phyloP scores from a whole-genome alignment of 768 basidiomycete species.

The Tephrocybe sp. region DNA sequence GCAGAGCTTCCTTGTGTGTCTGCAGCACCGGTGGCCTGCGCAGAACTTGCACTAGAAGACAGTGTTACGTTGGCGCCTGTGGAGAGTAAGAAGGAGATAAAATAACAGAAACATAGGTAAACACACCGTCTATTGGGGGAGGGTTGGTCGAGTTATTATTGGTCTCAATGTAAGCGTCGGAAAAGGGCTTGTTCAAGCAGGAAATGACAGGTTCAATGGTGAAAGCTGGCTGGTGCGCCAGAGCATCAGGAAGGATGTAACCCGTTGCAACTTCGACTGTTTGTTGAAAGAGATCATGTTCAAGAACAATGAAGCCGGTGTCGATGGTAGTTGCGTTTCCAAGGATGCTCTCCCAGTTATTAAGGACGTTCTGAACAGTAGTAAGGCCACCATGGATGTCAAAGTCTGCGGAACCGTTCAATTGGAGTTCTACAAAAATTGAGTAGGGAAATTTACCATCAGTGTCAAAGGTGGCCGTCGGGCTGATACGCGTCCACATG shows the following conservation, averaged over 20 bases:
- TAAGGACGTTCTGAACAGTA: slow-evolving; percentile 57
- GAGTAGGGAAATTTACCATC: slow-evolving; percentile 39
- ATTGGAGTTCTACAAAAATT: slow-evolving; percentile 2
- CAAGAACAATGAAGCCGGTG: slow-evolving; percentile 88
- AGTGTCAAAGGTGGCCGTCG: slow-evolving; percentile 68
- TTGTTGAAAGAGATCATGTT: slow-evolving; percentile 86
- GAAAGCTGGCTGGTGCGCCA: slow-evolving; percentile 64
- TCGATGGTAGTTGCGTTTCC: slow-evolving; percentile 53
- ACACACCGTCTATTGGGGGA: slow-evolving; percentile 55
- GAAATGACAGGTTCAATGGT: slow-evolving; percentile 68
- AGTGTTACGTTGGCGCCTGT: slow-evolving; percentile 24
- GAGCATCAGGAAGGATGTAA: slow-evolving; percentile 81
- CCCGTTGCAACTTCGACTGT: slow-evolving; percentile 84
- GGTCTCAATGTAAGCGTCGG: slow-evolving; percentile 81
- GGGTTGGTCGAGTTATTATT: slow-evolving; percentile 71
- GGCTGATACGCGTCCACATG: slow-evolving; percentile 78
- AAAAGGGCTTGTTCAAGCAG: slow-evolving; percentile 59
- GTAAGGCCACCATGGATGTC: slow-evolving; percentile 69
- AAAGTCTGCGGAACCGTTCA: slow-evolving; percentile 54
- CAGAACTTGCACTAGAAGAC: slow-evolving; percentile 34
- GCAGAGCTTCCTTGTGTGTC: slow-evolving; percentile 2
- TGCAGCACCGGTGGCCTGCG: slow-evolving; percentile 24
- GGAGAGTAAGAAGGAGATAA: slow-evolving; percentile 45
- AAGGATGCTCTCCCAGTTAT: slow-evolving; percentile 76
- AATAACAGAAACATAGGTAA: slow-evolving; percentile 49